These are phyloP conservation scores for Lachnellula willkommii DNA, from an alignment of 2,329 filamentous ascomycete genomes.

Conservation along the genomic window DNA sequence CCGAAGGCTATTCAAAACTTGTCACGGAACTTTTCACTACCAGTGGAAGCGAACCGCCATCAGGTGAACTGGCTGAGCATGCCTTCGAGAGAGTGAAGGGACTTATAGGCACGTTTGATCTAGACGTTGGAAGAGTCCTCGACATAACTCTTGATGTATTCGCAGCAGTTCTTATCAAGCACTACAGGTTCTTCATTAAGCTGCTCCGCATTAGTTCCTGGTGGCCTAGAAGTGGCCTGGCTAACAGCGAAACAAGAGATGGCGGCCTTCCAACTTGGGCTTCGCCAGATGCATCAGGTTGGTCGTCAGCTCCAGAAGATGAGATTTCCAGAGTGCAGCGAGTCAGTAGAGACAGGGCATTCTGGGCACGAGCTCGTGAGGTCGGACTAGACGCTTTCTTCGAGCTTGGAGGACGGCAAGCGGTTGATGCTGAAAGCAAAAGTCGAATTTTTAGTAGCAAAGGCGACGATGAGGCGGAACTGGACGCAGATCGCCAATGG, in stretches of 20 bases:
- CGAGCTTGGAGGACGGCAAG: conserved; percentile 70
- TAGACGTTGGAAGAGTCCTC: conserved; percentile 89
- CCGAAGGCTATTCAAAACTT: conserved; percentile 93
- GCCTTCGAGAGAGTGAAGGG: conserved; percentile 91
- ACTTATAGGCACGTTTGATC: conserved; percentile 91
- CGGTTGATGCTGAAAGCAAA: conserved; percentile 52
- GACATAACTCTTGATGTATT: conserved; percentile 95
- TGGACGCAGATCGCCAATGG: conserved; percentile 63
- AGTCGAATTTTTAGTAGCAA: conserved; percentile 40
- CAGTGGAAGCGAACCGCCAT: conserved; percentile 68
- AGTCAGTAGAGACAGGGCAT: conserved; percentile 62
- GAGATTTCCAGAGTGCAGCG: conserved; percentile 50
- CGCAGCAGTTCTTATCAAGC: conserved; percentile 86
- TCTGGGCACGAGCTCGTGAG: conserved; percentile 76
- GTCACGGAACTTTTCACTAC: conserved; percentile 94
- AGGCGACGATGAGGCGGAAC: conserved; percentile 34
- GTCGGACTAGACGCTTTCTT: conserved; percentile 81
- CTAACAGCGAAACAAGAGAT: conserved; percentile 39
- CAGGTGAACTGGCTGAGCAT: conserved; percentile 68
- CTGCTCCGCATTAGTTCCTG: conserved; percentile 87
- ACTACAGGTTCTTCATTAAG: conserved; percentile 91
- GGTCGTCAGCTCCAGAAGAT: conserved; percentile 61
- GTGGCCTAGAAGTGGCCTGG: conserved; percentile 72
- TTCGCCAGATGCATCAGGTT: conserved; percentile 61
- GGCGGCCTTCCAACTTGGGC: conserved; percentile 82